phyloP scores from a whole-genome alignment of 192 early-diverging fungal genomes.

The Geranomyces variabilis region DNA sequence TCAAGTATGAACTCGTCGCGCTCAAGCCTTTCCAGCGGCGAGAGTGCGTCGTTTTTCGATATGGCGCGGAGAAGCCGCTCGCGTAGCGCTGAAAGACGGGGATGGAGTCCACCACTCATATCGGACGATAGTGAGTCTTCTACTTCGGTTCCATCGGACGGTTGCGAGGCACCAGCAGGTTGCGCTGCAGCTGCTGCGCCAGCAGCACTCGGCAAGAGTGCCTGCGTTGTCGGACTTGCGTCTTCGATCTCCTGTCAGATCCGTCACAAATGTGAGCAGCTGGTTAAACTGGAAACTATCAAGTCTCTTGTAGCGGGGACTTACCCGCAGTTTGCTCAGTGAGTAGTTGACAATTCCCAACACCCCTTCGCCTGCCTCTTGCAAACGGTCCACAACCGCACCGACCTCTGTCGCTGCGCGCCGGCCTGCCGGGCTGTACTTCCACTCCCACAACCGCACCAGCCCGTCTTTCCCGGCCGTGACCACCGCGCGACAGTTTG shows the following conservation, averaged over 20 bases:
- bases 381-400: conserved; percentile 32
- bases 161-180: no score
- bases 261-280: no score
- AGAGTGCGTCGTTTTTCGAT: conserved; percentile 49
- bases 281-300: no score
- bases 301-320: no score
- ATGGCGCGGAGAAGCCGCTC: conserved; percentile 48
- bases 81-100: conserved; percentile 37
- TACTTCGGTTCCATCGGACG: neutral
- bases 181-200: no score
- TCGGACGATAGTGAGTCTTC: neutral
- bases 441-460: conserved; percentile 54
- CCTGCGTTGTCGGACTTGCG: no score
- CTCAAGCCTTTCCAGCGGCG: conserved; percentile 47
- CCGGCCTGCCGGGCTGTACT: conserved; percentile 41
- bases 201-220: no score
- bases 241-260: no score
- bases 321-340: neutral
- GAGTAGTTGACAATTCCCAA: neutral
- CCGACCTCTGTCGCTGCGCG: conserved; percentile 47
- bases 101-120: conserved; percentile 15
- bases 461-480: conserved; percentile 49
- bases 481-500: conserved; percentile 42
- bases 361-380: conserved; percentile 21
- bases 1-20: conserved; percentile 58